phyloP scores from a whole-genome alignment of 495 filamentous ascomycete genomes.

The Delitschia confertaspora region DNA sequence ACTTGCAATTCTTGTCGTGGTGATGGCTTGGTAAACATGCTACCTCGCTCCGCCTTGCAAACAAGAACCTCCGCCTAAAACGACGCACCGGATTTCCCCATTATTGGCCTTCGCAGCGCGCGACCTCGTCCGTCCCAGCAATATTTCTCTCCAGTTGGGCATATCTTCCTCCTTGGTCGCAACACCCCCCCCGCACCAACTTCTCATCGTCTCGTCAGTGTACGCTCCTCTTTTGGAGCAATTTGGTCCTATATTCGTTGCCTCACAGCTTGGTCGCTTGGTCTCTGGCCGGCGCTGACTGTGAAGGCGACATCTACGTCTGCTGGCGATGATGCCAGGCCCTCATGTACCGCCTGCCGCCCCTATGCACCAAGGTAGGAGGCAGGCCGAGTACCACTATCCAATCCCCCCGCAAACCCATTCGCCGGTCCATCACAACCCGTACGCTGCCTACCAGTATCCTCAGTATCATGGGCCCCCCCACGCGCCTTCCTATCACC shows the following conservation, averaged over 20 bases:
- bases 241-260: constrained; percentile 8
- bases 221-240: too few species aligned
- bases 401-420: constrained; percentile 31
- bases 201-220: too few species aligned
- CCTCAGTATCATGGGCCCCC: constrained; percentile 32
- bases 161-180: neutral
- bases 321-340: constrained; percentile 26
- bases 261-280: constrained; percentile 26
- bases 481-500: constrained; percentile 28
- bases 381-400: constrained; percentile 33
- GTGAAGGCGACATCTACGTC: constrained; percentile 24
- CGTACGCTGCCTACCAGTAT: constrained; percentile 30
- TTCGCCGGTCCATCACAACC: constrained; percentile 30
- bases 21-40: too few species aligned
- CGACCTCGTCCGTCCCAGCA: neutral
- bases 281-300: constrained; percentile 27
- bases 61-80: too few species aligned
- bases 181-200: neutral
- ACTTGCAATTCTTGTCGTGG: too few species aligned
- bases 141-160: neutral
- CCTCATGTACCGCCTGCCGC: constrained; percentile 27
- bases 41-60: too few species aligned
- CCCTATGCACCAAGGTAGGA: constrained; percentile 30
- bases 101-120: neutral
- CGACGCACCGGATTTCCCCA: too few species aligned